Conservation (phyloP, 352 stramenopile species). For the Peronospora belbahrii region DNA sequence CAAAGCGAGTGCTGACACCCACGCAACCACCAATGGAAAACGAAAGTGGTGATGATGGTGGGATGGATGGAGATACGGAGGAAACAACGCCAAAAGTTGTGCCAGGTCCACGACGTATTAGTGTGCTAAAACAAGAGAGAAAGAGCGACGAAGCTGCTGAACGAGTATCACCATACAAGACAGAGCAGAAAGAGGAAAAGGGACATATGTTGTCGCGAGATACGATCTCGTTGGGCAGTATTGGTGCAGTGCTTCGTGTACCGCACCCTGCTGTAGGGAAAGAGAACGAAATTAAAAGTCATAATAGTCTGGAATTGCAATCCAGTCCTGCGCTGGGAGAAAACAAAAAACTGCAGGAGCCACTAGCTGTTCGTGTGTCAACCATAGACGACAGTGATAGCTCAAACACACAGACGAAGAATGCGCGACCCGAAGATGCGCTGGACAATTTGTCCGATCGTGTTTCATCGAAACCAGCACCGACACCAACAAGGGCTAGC, state of each 20-base stretch:
- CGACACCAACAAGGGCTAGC: constrained; percentile 8
- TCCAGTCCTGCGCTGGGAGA: background rate
- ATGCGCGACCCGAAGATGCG: constrained; percentile 4
- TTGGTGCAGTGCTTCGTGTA: constrained; percentile 12
- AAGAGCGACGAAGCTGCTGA: constrained; percentile 10
- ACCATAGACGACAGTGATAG: background rate
- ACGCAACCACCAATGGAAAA: constrained; percentile 16
- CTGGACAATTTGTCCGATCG: constrained; percentile 31
- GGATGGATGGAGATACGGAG: constrained; percentile 24
- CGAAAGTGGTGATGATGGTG: constrained; percentile 20
- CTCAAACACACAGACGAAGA: background rate
- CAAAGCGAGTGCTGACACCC: constrained; percentile 52
- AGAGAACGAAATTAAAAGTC: background rate
- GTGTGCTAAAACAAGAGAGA: constrained; percentile 9
- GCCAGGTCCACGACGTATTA: constrained; percentile 19
- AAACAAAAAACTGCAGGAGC: constrained; percentile 8
- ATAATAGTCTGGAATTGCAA: background rate
- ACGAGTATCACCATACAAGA: constrained; percentile 1
- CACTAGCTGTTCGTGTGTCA: background rate
- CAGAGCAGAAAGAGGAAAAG: constrained; percentile 5
- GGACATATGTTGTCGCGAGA: constrained; percentile 5
- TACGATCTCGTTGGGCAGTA: constrained; percentile 19
- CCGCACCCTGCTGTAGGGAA: constrained; percentile 1
- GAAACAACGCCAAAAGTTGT: constrained; percentile 10
- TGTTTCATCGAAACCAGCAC: constrained; percentile 24